Evolutionary conservation across 2,329 filamentous ascomycete genomes (phyloP).

Genomic region (Alternaria conjuncta): DNA sequence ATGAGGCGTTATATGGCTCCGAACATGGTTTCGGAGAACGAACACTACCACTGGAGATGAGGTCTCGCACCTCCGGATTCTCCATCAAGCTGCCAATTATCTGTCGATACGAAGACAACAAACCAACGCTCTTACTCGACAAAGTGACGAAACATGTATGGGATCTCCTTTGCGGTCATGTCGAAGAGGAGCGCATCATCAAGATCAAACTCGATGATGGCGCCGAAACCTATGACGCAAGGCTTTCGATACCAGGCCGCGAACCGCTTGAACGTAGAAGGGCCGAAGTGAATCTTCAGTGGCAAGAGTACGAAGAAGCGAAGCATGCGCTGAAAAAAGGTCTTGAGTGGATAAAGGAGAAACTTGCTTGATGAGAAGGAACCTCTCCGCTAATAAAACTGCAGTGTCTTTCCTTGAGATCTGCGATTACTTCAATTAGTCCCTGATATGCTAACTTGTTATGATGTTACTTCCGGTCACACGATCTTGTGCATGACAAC

Average conservation of each 20-base stretch:
- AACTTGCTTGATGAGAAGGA: background rate
- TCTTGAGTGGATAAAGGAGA: constrained; percentile 1
- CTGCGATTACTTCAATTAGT: background rate
- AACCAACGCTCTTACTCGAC: background rate
- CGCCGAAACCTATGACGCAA: background rate
- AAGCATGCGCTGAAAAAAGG: background rate
- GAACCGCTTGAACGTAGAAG: background rate
- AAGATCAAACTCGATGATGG: constrained; percentile 2
- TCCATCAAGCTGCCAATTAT: background rate
- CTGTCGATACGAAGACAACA: constrained; percentile 8
- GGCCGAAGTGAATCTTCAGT: background rate
- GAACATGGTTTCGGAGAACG: constrained; percentile 9
- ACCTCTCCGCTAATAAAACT: background rate
- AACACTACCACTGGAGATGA: background rate
- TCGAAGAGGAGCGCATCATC: background rate
- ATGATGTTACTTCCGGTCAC: background rate
- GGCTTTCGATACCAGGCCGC: background rate
- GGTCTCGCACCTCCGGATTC: background rate
- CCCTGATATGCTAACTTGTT: background rate
- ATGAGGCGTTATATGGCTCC: constrained; percentile 1
- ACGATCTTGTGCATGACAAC: constrained; percentile 9
- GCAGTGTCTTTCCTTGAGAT: background rate
- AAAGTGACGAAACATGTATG: constrained; percentile 1
- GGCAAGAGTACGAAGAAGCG: constrained; percentile 4
- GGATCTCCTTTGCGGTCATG: background rate